Percentiles rank a stretch among this genome's conserved stretches.
phyloP scores from a whole-genome alignment of 257 asterid species.

The Osmanthus fragrans region DNA sequence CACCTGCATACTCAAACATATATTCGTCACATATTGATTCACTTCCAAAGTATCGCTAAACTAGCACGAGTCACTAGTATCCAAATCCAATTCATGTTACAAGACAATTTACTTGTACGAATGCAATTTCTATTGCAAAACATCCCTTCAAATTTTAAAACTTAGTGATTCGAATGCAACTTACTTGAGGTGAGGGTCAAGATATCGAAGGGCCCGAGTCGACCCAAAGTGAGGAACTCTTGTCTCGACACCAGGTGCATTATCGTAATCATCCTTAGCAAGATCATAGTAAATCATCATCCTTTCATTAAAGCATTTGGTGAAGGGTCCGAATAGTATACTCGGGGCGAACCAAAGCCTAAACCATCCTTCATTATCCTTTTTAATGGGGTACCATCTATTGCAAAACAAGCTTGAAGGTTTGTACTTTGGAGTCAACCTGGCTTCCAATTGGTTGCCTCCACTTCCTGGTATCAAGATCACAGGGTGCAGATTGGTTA shows the following conservation, averaged over 20 bases:
- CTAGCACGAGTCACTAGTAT: too few relatives aligned
- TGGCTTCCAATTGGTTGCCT: slow-evolving; percentile 88
- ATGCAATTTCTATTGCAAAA: background rate
- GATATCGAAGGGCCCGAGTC: slow-evolving; percentile 52
- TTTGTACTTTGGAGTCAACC: slow-evolving; percentile 61
- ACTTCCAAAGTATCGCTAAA: background rate
- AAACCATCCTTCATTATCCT: slow-evolving; percentile 82
- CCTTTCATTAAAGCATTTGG: slow-evolving; percentile 74
- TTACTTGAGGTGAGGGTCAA: slow-evolving; percentile 78
- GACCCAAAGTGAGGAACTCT: slow-evolving; percentile 75
- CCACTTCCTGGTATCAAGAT: slow-evolving; percentile 83
- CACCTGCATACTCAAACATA: background rate
- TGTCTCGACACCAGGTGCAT: slow-evolving; percentile 90
- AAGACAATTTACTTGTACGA: too few relatives aligned
- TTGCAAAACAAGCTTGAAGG: slow-evolving; percentile 68
- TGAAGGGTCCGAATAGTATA: slow-evolving; percentile 60
- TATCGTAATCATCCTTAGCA: slow-evolving; percentile 59
- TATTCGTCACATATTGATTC: too few relatives aligned
- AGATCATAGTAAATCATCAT: slow-evolving; percentile 67
- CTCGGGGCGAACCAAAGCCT: slow-evolving; percentile 87
- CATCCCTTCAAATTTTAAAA: background rate
- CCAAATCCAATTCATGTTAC: too few relatives aligned
- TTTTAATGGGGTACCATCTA: slow-evolving; percentile 51
- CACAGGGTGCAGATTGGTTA: slow-evolving; percentile 52
- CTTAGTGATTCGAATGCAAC: background rate